phyloP scores from a whole-genome alignment of 1,139 yeast species.

The Blastobotrys elegans region DNA sequence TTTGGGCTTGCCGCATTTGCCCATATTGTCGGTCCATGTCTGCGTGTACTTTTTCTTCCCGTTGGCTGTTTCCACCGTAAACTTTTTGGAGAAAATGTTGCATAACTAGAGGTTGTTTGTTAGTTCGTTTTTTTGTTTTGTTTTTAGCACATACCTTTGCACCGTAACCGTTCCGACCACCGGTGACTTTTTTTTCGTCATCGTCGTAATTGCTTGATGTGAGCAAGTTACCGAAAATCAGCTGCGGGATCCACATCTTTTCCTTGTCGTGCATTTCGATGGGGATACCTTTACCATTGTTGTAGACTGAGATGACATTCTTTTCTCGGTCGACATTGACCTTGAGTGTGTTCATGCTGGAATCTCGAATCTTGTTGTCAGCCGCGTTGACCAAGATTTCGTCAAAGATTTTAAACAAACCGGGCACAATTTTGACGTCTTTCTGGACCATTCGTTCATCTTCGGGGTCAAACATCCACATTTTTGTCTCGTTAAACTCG shows the following conservation, averaged over 20 bases:
- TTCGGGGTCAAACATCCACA: constrained; percentile 80
- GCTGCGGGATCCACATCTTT: constrained; percentile 88
- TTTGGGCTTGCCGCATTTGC: constrained; percentile 66
- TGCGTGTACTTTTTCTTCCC: constrained; percentile 63
- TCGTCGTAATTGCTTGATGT: constrained; percentile 97
- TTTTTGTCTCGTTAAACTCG: constrained; percentile 69
- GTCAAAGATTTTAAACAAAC: constrained; percentile 92
- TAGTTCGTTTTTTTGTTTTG: not conserved
- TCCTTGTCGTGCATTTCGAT: constrained; percentile 91
- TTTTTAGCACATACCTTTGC: constrained; percentile 51
- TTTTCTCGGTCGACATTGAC: constrained; percentile 74
- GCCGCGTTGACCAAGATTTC: constrained; percentile 98
- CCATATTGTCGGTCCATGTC: constrained; percentile 86
- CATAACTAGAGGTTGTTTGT: constrained; percentile 49
- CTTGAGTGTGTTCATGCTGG: constrained; percentile 76
- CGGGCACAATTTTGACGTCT: constrained; percentile 84
- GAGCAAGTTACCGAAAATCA: constrained; percentile 90
- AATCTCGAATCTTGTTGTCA: constrained; percentile 94
- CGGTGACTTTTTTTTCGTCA: constrained; percentile 90
- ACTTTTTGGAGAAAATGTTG: constrained; percentile 86
- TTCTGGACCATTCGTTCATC: constrained; percentile 60
- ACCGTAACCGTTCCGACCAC: constrained; percentile 98
- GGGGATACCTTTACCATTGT: constrained; percentile 96
- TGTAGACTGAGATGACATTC: constrained; percentile 72
- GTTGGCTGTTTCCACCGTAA: constrained; percentile 87